Base-by-base conservation (phyloP, 2,329 filamentous ascomycete species). In the Leptosphaerulina australis region DNA sequence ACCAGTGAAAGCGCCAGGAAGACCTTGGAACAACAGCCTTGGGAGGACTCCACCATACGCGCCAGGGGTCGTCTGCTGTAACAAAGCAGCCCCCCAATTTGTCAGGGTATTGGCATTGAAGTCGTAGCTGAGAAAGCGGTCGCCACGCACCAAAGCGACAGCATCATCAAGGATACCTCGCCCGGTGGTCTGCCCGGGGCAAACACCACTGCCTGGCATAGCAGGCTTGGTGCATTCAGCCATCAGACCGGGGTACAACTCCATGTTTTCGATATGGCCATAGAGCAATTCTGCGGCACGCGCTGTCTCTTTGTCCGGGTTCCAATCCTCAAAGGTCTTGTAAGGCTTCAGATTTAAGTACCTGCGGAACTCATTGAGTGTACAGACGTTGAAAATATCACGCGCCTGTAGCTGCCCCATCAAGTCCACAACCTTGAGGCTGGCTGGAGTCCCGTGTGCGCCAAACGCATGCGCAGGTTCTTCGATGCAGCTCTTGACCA, bases 331-430 rank as follows among this genome's bases (percentile, higher is more conserved):
- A 50, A 94, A 95, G 0, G 78, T 88, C 22, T 87, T 83, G 66
- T 94, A 86, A 0, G 83, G 81, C 73, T 88, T 88, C n/a, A 95
- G 76, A 1, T 86, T 86, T 58, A 92, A 90, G 72, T 91, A 89
- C 66, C 87, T 84, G 38, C 90, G 82, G 77, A 93, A 94, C 74
- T 94, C 90, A 68, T 94, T 94, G 46, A 95, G 78, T 0, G 87
- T 87, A 0, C 87, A 87, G 5, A 91, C 76, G 51, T 90, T 86
- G 89, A 90, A 94, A 57, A 65, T 54, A 11, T 82, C 82, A 34
- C 90, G 81, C 6, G 87, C 85, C 52, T 91, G 88, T 31, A 88
- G 76, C 52, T 94, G 92, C 26, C 88, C 89, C 25, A 94, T 75
- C 31, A 93, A 86, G 70, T 93, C 90, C 10, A 94, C 81, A 0